Base-by-base conservation (phyloP, 768 basidiomycete genomes). In the Suillus spraguei region DNA sequence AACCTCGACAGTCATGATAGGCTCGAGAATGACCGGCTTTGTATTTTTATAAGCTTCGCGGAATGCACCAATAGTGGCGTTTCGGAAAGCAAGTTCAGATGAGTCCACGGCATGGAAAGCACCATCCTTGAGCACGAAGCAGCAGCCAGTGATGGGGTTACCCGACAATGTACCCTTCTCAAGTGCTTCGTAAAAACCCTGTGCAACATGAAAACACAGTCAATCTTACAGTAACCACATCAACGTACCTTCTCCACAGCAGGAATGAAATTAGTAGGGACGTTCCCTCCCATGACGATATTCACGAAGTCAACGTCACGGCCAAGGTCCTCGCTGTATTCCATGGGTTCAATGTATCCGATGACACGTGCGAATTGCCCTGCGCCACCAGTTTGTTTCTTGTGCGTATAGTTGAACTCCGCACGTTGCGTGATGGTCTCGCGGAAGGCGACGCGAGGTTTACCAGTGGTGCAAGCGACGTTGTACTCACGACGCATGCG, bases 1-100 rank as follows among this genome's bases (percentile, higher is more conserved):
- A 33, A 99, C 94, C 71, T 99, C 97, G 42, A 99, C 97, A 17
- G 86, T 92, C 97, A 99, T 99, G 78, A 99, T 90, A n/a, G 97
- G 97, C 74, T 99, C 97, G 46, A 99, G 79, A 62, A 99, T 90
- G 60, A 94, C 88, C 0, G 94, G 88, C 59, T 80, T 81, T 52
- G 93, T 89, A 66, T 83, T 83, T 66, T 82, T 81, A 82, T 91
- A 99, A 5, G 89, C 87, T 70, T 99, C 97, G 60, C 92, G 86
- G 84, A 98, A 96, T 1, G 95, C 96, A 60, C 94, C 91, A 46
- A 97, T 89, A 6, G 93, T 88, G 7, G 94, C 92, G 41, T 95
- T 83, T 50, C 94, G 83, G 86, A 99, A 99, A 46, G 97, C 96
- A 69, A 98, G 78, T 75, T 99, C 97, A 61, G 93, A 95, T 33